phyloP scores from a whole-genome alignment of 805 yeast species.

The Isabelozyma rhagii region DNA sequence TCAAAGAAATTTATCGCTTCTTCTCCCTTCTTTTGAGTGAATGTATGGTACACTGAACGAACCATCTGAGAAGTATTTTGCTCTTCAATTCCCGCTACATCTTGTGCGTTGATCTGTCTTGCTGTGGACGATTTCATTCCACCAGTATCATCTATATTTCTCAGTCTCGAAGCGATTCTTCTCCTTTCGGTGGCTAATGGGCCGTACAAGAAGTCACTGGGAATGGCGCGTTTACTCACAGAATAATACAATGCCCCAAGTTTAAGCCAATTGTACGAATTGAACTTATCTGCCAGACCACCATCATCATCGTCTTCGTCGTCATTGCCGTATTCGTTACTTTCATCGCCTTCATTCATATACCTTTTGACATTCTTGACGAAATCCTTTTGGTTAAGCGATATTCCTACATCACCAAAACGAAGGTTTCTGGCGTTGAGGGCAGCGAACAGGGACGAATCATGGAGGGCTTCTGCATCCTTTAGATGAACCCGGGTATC shows the following conservation, averaged over 20 bases:
- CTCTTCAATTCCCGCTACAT: conserved; percentile 47
- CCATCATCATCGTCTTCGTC: conserved; percentile 13
- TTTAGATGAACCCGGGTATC: conserved; percentile 37
- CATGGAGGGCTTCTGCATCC: conserved; percentile 63
- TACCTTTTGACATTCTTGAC: conserved; percentile 32
- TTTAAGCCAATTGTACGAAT: conserved; percentile 55
- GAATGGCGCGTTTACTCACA: conserved; percentile 45
- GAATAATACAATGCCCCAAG: conserved; percentile 52
- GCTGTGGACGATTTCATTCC: conserved; percentile 48
- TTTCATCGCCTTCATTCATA: conserved; percentile 15
- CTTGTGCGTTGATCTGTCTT: conserved; percentile 48
- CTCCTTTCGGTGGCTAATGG: conserved; percentile 64
- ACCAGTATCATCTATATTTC: conserved; percentile 41
- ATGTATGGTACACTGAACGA: conserved; percentile 45
- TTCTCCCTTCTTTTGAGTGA: conserved; percentile 20
- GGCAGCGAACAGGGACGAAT: conserved; percentile 60
- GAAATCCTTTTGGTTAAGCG: conserved; percentile 49
- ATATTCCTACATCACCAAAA: conserved; percentile 53
- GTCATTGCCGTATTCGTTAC: conserved; percentile 8
- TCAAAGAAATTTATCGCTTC: conserved; percentile 54
- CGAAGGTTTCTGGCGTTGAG: conserved; percentile 60
- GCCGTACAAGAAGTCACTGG: conserved; percentile 65
- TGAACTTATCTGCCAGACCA: conserved; percentile 29
- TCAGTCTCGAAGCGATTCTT: conserved; percentile 26
- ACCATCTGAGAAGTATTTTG: conserved; percentile 68